These are phyloP conservation scores for Botrytis galanthina DNA, from an alignment of 2,329 filamentous ascomycete species.

Conservation along the genomic window DNA sequence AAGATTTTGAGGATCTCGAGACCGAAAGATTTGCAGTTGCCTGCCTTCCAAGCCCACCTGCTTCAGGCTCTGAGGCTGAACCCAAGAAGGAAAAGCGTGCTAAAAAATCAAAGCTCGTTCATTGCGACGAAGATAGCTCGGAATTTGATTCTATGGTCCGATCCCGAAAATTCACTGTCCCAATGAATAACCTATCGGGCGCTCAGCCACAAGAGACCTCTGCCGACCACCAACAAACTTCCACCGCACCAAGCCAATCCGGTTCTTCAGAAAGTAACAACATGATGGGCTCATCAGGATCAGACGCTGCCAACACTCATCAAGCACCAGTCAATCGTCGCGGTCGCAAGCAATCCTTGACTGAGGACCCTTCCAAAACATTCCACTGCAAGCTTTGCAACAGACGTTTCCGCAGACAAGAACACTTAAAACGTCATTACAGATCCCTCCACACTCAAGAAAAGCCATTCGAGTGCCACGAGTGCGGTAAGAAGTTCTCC, in stretches of 20 bases:
- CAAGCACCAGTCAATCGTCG: conserved; percentile 75
- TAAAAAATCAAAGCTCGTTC: conserved; percentile 53
- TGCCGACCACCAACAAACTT: conserved; percentile 31
- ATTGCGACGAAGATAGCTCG: conserved; percentile 38
- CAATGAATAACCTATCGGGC: conserved; percentile 37
- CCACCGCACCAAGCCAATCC: conserved; percentile 44
- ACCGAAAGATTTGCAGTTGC: conserved; percentile 58
- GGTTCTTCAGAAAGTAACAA: conserved; percentile 44
- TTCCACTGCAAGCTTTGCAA: conserved; percentile 97
- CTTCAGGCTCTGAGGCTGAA: conserved; percentile 51
- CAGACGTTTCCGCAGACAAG: conserved; percentile 94
- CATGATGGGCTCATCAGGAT: conserved; percentile 44
- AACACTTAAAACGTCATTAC: conserved; percentile 98
- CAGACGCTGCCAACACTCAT: conserved; percentile 36
- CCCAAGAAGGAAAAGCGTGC: conserved; percentile 56
- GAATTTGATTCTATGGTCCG: conserved; percentile 40
- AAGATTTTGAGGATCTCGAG: conserved; percentile 73
- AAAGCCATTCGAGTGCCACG: conserved; percentile 96
- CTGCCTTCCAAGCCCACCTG: conserved; percentile 61
- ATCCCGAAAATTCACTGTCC: conserved; percentile 39
- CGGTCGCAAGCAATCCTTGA: conserved; percentile 96
- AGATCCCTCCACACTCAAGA: conserved; percentile 97
- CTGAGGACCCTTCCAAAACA: conserved; percentile 96
- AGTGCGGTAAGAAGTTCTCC: conserved; percentile 99
- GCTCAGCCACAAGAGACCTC: conserved; percentile 34